phyloP scores from a whole-genome alignment of 306 rosid species.

The Cicer pinnatifidum region DNA sequence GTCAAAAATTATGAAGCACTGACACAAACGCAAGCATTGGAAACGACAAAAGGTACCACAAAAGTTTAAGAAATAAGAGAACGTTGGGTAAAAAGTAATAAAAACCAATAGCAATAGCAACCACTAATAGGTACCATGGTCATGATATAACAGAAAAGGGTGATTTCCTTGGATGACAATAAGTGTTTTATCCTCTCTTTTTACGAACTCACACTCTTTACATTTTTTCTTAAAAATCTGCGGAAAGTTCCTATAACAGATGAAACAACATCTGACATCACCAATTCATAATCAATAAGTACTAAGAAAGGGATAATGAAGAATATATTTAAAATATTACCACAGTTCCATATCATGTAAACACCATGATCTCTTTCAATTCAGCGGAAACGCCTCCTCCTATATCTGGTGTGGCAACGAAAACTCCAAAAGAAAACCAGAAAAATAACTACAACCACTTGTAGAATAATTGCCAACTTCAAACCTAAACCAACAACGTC shows the following conservation, averaged over 20 bases:
- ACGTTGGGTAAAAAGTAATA: neutral
- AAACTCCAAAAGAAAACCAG: conserved; percentile 51
- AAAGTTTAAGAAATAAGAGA: conserved; percentile 5
- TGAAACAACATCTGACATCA: neutral
- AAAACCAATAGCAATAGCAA: neutral
- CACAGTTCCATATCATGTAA: conserved; percentile 25
- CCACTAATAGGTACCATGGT: conserved; percentile 1
- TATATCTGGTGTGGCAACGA: conserved; percentile 49
- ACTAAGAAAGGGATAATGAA: neutral
- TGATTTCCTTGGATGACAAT: neutral
- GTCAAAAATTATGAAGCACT: neutral
- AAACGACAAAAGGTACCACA: too few relatives aligned
- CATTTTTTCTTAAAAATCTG: conserved; percentile 1
- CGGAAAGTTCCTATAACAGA: conserved; percentile 25
- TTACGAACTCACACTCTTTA: neutral
- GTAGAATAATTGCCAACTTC: conserved; percentile 63
- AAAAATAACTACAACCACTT: conserved; percentile 52
- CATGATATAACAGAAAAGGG: neutral
- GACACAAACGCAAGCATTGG: too few relatives aligned
- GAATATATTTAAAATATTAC: conserved; percentile 40
- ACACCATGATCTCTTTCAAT: conserved; percentile 40
- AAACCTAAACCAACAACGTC: conserved; percentile 57
- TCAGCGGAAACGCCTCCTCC: conserved; percentile 56
- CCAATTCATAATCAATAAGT: conserved; percentile 12
- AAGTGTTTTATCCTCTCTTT: conserved; percentile 9